Base-by-base conservation (phyloP, 306 rosid species). In the Rosa chinensis region DNA sequence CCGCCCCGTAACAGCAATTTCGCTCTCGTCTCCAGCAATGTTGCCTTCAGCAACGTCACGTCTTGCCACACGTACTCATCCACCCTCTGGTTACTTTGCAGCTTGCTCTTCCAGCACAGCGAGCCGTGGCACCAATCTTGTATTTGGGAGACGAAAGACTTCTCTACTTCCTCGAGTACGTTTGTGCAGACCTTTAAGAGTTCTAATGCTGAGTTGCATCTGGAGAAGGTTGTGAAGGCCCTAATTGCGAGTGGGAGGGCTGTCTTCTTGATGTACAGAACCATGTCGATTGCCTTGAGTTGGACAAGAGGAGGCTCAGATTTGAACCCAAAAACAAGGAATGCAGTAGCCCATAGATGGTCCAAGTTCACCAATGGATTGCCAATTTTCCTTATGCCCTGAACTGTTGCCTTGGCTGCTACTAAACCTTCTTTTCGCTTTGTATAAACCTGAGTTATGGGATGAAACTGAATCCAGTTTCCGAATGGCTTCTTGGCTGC, bases 21-120 rank as follows among this genome's bases (percentile, higher is more conserved):
- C 0, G 97, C 97, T 78, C 97, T 85, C 4, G 93, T 94, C 88
- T 94, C 98, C 61, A 94, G 89, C 20, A 92, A 62, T 50, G 94
- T 90, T 20, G 98, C 97, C 84, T 92, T 94, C 78, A 92, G 76
- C 58, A 94, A 78, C 4, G 97, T 92, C 63, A 92, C 97, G 52
- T 94, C 97, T 62, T 94, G 98, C 98, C 98, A 94, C 52, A 92
- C 97, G 55, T 87, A 92, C 50, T 92, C 97, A 59, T 94, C 97
- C 39, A 89, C 93, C 78, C 88, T 84, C 48, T 89, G 92, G 53
- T 84, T 72, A 50, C 91, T 79, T 74, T 89, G 90, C 78, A 86
- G 72, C 88, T 89, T 92, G 68, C 85, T 88, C 79, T 89, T 92
- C 98, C 98, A 94, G 69, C 97, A 94, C 7, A 92, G 85, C 35